phyloP scores from a whole-genome alignment of 495 filamentous ascomycete genomes.

The Evansstolkia leycettana region DNA sequence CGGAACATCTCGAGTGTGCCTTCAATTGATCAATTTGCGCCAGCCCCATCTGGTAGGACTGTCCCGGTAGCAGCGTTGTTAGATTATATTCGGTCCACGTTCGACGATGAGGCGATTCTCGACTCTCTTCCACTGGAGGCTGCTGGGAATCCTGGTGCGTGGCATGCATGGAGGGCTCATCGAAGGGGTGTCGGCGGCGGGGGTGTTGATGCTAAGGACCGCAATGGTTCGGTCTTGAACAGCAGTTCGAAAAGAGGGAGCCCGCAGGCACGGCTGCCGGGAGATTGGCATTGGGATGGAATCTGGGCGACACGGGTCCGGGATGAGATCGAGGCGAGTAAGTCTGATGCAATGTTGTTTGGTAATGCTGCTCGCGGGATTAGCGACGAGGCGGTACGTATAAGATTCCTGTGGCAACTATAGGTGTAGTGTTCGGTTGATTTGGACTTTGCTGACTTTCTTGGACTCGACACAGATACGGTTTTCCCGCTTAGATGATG shows the following conservation, averaged over 20 bases:
- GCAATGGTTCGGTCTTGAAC: constrained; percentile 1
- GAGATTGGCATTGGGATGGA: constrained; percentile 92
- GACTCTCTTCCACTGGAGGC: constrained; percentile 69
- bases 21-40: no score
- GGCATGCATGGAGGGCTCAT: constrained; percentile 79
- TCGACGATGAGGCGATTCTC: constrained; percentile 63
- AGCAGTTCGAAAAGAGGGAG: constrained; percentile 17
- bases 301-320: constrained; percentile 81
- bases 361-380: constrained; percentile 39
- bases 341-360: constrained; percentile 66
- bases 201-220: constrained; percentile 1
- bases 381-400: constrained; percentile 55
- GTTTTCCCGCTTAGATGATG: constrained; percentile 52
- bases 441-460: constrained; percentile 1
- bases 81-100: constrained; percentile 67
- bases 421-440: no score
- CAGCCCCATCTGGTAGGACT: background rate
- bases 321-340: constrained; percentile 60
- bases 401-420: constrained; percentile 3
- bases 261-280: constrained; percentile 44
- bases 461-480: constrained; percentile 60
- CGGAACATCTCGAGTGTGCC: background rate
- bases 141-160: constrained; percentile 77
- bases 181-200: constrained; percentile 17
- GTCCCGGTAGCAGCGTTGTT: constrained; percentile 41